Evolutionary conservation across 495 filamentous ascomycete genomes (phyloP), one percentile per base, ranked within the genome.

Genomic region (Trichoderma erinaceum): DNA sequence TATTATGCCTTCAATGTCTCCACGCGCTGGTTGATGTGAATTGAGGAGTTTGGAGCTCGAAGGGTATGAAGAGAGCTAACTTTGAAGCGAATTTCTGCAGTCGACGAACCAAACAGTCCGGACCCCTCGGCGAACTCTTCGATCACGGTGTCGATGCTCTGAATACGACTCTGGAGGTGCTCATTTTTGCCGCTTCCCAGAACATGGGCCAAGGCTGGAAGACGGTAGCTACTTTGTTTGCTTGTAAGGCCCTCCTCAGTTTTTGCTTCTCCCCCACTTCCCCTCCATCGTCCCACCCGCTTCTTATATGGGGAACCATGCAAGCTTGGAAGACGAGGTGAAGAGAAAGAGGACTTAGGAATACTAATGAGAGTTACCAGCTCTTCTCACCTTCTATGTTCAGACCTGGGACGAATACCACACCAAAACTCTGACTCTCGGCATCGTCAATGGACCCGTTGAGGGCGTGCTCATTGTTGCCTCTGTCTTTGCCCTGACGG

Each of bases 331-430:
- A 25, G 48, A 48, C 44, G 13, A 48, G 21, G n/a, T 7, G 48
- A 23, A 52, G 18, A 52, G 4, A 11, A 21, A 21, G 4, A 21
- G 8, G 0, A 52, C 21, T 1, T 2, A 52, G 48, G 0, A 52
- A 21, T 52, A 10, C 56, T 61, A 32, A 61, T 41, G n/a, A n/a
- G 23, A 32, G 25, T n/a, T 23, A 0, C 43, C 70, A 91, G 89
- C 89, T 0, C 86, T 89, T 43, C 81, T 93, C 73, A 97, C 93
- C 18, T 99, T 99, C 78, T 99, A 99, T 76, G 88, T 99, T 27
- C 95, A 97, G 76, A 99, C 95, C 41, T 99, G 95, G 95, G 95
- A 99, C 71, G 95, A 97, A 79, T 98, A 97, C 78, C 96, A 97
- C 80, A 99, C 95, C 46, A 91, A 97, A 75, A 93, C 94, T 12